Conservation (phyloP, 192 early-diverging fungal species). For the Umbelopsis sp. region DNA sequence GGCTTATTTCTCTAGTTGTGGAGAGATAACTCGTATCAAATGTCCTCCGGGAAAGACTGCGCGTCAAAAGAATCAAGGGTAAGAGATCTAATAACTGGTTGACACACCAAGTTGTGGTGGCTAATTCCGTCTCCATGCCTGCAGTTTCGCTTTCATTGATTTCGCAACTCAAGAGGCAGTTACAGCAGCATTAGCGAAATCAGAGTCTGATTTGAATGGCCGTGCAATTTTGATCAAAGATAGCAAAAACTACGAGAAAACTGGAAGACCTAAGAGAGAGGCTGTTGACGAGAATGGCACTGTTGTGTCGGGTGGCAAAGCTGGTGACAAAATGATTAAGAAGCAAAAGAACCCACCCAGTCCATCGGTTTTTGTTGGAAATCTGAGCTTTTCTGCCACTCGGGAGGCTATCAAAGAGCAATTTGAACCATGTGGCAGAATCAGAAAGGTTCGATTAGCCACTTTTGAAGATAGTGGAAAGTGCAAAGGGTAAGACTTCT, state of each 20-base stretch:
- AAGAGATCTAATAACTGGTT: conserved; percentile 24
- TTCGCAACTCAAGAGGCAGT: conserved; percentile 59
- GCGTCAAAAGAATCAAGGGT: conserved; percentile 50
- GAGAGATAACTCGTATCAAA: conserved; percentile 54
- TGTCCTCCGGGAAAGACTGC: conserved; percentile 44
- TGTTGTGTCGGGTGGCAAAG: conserved; percentile 22
- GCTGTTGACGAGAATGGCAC: neutral
- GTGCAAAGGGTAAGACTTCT: conserved; percentile 66
- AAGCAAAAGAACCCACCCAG: conserved; percentile 60
- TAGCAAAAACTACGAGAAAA: conserved; percentile 62
- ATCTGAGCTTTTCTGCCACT: conserved; percentile 63
- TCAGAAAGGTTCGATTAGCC: conserved; percentile 68
- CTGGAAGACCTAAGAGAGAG: conserved; percentile 52
- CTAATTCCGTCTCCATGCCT: neutral
- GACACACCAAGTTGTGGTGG: conserved; percentile 35
- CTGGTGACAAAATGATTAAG: conserved; percentile 40
- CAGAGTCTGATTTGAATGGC: conserved; percentile 61
- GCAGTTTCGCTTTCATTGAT: conserved; percentile 74
- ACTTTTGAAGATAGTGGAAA: conserved; percentile 78
- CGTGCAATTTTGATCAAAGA: conserved; percentile 70
- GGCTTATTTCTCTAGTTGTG: conserved; percentile 58
- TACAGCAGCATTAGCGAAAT: conserved; percentile 60
- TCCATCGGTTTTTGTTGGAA: conserved; percentile 72
- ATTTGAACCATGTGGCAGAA: conserved; percentile 65
- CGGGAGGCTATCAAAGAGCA: conserved; percentile 50